Evolutionary conservation across 345 rosid genomes (phyloP), one percentile per base, ranked within the genome.

Genomic region (Eucalyptus sp.): DNA sequence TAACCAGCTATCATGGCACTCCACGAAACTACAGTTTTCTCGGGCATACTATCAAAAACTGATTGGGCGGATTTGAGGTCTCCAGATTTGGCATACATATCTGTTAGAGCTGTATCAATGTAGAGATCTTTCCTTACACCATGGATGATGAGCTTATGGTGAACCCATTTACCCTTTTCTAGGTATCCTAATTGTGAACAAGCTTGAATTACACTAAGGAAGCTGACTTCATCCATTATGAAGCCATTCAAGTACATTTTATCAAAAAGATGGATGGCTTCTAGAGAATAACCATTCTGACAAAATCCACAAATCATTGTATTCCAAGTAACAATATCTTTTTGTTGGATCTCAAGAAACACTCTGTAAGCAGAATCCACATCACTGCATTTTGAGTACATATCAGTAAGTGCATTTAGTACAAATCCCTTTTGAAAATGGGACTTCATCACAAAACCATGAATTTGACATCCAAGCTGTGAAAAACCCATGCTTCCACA

Each of bases 1-100:
- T 94, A 95, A 54, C 99, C 98, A 13, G 95, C 97, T n/a, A 97
- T 95, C 88, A 97, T 96, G 50, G 96, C 94, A 90, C 96, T 96
- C 98, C 99, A 97, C 24, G 98, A 91, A 87, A 96, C 91, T 64
- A 95, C 86, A 83, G 93, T 96, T 92, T 91, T 95, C 93, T 79
- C 64, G 3, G 71, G 31, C 87, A 87, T 66, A 10, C 80, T 81
- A 43, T 89, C 62, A 37, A 89, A 89, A 62, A 89, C 48, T 8
- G 81, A 89, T 92, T 89, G 93, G 89, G 99, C 96, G 37, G 95
- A 95, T 85, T 89, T 87, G 25, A 94, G 93, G 88, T 90, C 93
- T 85, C 91, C 90, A 76, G 96, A 94, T 92, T 96, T 97, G 37
- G 95, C 95, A 91, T 97, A 97, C 99, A 97, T 96, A 90, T 97